These are phyloP conservation scores for Saturnispora diversa DNA, from an alignment of 805 yeast genomes.

Conservation along the genomic window DNA sequence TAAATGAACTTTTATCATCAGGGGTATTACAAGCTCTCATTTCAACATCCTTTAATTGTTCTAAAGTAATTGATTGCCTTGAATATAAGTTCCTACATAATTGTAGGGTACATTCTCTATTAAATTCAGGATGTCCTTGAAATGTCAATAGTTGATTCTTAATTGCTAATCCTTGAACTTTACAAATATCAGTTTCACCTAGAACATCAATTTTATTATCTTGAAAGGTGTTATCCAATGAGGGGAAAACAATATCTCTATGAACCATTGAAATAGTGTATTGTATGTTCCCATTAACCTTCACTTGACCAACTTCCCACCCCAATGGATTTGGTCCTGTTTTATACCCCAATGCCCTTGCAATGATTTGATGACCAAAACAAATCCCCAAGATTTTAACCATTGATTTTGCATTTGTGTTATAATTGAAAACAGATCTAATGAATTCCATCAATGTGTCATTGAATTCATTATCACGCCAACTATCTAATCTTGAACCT, in stretches of 20 bases:
- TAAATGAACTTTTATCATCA: neutral
- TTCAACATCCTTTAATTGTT: too few relatives aligned
- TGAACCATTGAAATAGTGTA: slow-evolving; percentile 45
- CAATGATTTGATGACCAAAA: slow-evolving; percentile 81
- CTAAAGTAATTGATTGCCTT: too few relatives aligned
- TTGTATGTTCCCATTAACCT: slow-evolving; percentile 29
- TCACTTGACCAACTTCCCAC: slow-evolving; percentile 62
- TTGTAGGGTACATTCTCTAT: slow-evolving; percentile 25
- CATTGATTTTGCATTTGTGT: slow-evolving; percentile 14
- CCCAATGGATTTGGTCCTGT: slow-evolving; percentile 55
- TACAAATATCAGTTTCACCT: slow-evolving; percentile 50
- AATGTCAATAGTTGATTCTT: slow-evolving; percentile 49
- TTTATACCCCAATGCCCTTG: slow-evolving; percentile 53
- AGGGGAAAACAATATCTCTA: slow-evolving; percentile 42
- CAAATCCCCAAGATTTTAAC: slow-evolving; percentile 66
- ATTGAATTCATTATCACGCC: slow-evolving; percentile 36
- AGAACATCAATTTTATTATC: slow-evolving; percentile 27
- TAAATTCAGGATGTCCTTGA: slow-evolving; percentile 90
- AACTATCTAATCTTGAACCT: slow-evolving; percentile 45
- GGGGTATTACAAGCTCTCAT: too few relatives aligned
- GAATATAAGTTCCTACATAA: too few relatives aligned
- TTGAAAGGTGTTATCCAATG: too few relatives aligned
- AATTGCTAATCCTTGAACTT: slow-evolving; percentile 59
- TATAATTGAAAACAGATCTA: slow-evolving; percentile 8
- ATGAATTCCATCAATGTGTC: slow-evolving; percentile 31